Conservation (phyloP, 169 alveolate species). For the Eimeria maxima region DNA sequence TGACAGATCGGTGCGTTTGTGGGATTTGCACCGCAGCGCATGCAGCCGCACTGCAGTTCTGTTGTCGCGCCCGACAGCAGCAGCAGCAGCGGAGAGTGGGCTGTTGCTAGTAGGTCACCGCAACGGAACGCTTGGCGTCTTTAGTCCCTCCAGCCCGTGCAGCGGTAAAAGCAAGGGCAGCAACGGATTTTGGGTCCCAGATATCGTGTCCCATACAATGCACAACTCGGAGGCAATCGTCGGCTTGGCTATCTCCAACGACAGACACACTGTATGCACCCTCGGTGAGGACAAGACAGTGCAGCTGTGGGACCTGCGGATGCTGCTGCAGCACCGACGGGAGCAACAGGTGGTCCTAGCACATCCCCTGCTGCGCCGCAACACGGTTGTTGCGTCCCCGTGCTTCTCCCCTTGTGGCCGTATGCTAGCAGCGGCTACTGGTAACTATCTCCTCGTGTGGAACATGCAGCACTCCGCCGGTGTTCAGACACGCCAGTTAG, state of each 20-base stretch:
- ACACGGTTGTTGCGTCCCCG: conserved; percentile 57
- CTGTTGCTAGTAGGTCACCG: conserved; percentile 58
- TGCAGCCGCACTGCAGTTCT: conserved; percentile 12
- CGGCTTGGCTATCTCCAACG: conserved; percentile 34
- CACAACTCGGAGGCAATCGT: conserved; percentile 21
- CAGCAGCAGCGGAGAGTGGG: conserved; percentile 46
- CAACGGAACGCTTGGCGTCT: conserved; percentile 34
- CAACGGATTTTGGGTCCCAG: neutral
- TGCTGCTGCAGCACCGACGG: conserved; percentile 42
- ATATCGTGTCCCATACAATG: conserved; percentile 7
- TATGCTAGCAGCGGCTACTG: conserved; percentile 49
- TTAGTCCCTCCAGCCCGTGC: conserved; percentile 8
- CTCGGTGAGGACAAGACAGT: conserved; percentile 55
- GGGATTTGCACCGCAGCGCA: conserved; percentile 63
- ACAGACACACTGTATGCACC: conserved; percentile 50
- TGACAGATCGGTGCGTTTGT: conserved; percentile 46
- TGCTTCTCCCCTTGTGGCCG: conserved; percentile 63
- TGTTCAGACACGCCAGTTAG: neutral
- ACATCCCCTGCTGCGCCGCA: conserved; percentile 48
- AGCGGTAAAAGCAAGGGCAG: conserved; percentile 21
- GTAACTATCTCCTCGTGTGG: conserved; percentile 32
- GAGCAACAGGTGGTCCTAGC: conserved; percentile 21
- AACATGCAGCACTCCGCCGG: neutral
- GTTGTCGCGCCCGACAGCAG: conserved; percentile 55
- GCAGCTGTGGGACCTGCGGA: conserved; percentile 54